Evolutionary conservation across 2,329 filamentous ascomycete species (phyloP), one percentile per base, ranked within the genome.

Genomic region (Neonectria punicea): DNA sequence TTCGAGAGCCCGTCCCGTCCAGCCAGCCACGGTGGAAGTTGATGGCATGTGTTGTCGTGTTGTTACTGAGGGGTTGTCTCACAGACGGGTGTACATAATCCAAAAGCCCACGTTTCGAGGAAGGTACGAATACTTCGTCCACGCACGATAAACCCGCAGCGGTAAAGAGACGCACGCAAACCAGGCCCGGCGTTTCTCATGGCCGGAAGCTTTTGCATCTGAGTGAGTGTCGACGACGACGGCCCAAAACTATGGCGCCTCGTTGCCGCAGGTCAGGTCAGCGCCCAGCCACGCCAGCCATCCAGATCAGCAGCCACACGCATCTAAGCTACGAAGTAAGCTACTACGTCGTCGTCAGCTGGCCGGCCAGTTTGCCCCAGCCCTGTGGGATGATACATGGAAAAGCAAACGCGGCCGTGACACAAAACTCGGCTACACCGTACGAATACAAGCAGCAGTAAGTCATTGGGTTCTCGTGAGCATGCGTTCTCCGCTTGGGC

Each of bases 321-420:
- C 55, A 50, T 51, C 25, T 18, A 51, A 65, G 47, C 67, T 63
- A 25, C 25, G 25, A 25, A 25, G 25, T 25, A 57, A 53, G 60
- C 53, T 36, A 39, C 41, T 20, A 25, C 25, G 25, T 18, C 43
- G 20, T 22, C 28, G 39, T 58, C 46, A 58, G 56, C 46, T 58
- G n/a, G 10, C 28, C 36, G 16, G 32, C 34, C 47, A 46, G 39
- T 6, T 43, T n/a, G 25, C 46, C 46, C 54, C 53, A 61, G 65
- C 66, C 47, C 53, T 55, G 68, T 58, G 54, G 32, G 59, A 36
- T 44, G 51, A 53, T 39, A n/a, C 36, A 6, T 50, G 58, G 66
- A 54, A 69, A 58, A 67, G 54, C 46, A 63, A 63, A 46, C 58
- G 43, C 47, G 61, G 68, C 44, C 49, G 63, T 64, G 62, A 30